A percentile compares a stretch with the other conserved stretches of the same genome.
These are phyloP conservation scores for Yamadazyma trypodendri DNA, from an alignment of 1,139 yeast genomes.

Conservation along the genomic window DNA sequence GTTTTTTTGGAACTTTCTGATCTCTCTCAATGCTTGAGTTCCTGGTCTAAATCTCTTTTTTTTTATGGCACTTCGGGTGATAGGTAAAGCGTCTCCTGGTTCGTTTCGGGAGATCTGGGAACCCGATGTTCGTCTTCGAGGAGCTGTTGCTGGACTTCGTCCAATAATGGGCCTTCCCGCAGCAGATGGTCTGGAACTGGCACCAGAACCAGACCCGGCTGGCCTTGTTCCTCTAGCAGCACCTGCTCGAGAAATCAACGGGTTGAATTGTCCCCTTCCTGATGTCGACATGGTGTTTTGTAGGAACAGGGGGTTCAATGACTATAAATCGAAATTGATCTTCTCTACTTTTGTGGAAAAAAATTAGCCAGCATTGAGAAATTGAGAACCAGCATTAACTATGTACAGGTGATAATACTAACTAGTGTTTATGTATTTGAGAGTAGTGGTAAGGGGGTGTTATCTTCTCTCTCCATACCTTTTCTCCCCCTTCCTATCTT, in stretches of 20 bases:
- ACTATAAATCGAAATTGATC: neutral
- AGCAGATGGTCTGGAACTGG: neutral
- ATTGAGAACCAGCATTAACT: neutral
- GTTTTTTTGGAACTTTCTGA: slow-evolving; percentile 71
- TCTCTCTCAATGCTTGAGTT: slow-evolving; percentile 72
- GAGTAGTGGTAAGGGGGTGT: too few relatives aligned
- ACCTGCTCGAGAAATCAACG: slow-evolving; percentile 1
- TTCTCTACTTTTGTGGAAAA: neutral
- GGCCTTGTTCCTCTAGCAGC: neutral
- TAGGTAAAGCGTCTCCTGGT: slow-evolving; percentile 48
- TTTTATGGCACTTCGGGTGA: slow-evolving; percentile 18
- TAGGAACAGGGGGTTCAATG: neutral
- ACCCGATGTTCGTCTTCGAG: neutral
- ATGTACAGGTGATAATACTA: neutral
- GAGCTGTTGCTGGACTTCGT: neutral
- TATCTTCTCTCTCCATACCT: too few relatives aligned
- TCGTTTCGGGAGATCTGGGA: slow-evolving; percentile 34
- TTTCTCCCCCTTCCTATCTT: too few relatives aligned
- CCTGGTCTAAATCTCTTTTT: slow-evolving; percentile 70
- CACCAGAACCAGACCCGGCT: neutral
- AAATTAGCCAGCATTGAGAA: slow-evolving; percentile 4
- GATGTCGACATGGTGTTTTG: neutral
- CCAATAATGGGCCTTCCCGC: neutral
- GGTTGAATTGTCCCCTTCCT: slow-evolving; percentile 1
- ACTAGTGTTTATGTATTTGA: too few relatives aligned